These are phyloP conservation scores for Cercospora zeae-maydis DNA, from an alignment of 2,329 filamentous ascomycete species.

Conservation along the genomic window DNA sequence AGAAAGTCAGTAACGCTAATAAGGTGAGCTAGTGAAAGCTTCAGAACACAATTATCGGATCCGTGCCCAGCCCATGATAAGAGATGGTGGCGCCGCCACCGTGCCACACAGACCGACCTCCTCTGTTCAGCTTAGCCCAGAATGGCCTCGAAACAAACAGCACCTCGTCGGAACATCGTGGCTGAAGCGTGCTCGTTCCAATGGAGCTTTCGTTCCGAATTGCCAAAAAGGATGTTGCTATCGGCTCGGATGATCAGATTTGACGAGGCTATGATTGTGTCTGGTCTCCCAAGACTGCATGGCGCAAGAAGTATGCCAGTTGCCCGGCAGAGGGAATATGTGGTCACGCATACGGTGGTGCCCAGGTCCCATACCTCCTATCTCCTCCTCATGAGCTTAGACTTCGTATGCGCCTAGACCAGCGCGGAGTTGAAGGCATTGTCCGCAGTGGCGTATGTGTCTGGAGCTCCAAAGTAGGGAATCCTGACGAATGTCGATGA, in stretches of 20 bases:
- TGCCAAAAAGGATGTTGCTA: neutral
- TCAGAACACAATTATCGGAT: neutral
- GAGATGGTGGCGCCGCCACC: neutral
- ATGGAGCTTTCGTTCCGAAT: neutral
- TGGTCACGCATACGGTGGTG: too few relatives aligned
- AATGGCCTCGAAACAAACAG: neutral
- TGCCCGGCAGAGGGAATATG: too few relatives aligned
- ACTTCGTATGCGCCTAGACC: too few relatives aligned
- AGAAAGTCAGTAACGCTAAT: neutral
- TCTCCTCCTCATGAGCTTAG: too few relatives aligned
- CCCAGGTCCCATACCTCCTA: too few relatives aligned
- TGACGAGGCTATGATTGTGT: neutral
- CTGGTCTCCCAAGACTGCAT: too few relatives aligned
- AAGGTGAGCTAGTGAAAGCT: neutral
- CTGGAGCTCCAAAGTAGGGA: too few relatives aligned
- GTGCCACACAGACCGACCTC: neutral
- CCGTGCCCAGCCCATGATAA: conserved; percentile 1
- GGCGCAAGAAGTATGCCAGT: too few relatives aligned
- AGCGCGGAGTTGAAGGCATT: too few relatives aligned
- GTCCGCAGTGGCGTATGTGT: too few relatives aligned
- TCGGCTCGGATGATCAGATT: neutral
- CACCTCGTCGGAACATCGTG: neutral
- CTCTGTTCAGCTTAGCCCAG: neutral
- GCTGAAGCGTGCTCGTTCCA: neutral
- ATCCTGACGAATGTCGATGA: too few relatives aligned